These are phyloP conservation scores for Ailanthus altissimus DNA, from an alignment of 345 rosid species.

Conservation along the genomic window DNA sequence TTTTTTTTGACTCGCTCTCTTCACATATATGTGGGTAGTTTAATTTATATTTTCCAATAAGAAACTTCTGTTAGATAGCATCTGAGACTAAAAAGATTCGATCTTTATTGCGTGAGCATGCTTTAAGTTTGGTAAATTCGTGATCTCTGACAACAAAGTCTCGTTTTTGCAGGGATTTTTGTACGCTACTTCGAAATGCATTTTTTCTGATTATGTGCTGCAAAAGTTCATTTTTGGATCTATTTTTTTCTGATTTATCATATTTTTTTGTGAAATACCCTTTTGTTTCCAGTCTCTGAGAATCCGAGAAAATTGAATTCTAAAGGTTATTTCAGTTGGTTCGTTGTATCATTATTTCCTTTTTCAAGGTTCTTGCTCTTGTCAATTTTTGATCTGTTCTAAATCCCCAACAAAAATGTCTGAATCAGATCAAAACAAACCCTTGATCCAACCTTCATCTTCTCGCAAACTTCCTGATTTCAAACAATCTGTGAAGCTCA, in stretches of 20 bases:
- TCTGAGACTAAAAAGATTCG: background rate
- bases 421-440: slow-evolving; percentile 14
- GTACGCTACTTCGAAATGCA: background rate
- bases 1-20: background rate
- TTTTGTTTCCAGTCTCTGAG: background rate
- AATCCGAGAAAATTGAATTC: background rate
- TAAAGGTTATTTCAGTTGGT: background rate
- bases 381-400: background rate
- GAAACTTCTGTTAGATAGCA: background rate
- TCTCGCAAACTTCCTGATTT: slow-evolving; percentile 44
- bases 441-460: slow-evolving; percentile 26
- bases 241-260: background rate
- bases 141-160: background rate
- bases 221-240: background rate
- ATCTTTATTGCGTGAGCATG: background rate
- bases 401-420: slow-evolving; percentile 20
- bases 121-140: background rate
- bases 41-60: background rate
- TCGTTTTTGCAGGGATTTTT: slow-evolving; percentile 19
- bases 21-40: background rate
- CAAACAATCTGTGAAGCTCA: slow-evolving; percentile 50
- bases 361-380: background rate
- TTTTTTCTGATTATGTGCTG: slow-evolving; percentile 10
- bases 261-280: background rate
- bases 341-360: background rate